Conservation (phyloP, 441 rosid species). For the Jatropha multifida region DNA sequence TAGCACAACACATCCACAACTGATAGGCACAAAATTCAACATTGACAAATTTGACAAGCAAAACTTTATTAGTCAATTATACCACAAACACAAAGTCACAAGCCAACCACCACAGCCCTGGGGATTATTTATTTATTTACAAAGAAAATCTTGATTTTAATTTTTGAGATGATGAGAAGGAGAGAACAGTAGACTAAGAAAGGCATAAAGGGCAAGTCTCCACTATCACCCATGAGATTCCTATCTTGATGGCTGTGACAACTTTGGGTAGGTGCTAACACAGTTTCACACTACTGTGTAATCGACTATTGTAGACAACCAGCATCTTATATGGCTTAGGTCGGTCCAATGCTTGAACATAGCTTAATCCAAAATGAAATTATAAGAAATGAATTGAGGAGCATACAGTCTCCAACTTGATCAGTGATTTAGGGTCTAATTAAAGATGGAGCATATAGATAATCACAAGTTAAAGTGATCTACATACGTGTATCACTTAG, state of each 20-base stretch:
- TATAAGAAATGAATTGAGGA: no score
- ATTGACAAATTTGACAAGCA: slow-evolving; percentile 8
- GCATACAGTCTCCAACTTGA: background rate
- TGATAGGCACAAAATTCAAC: slow-evolving; percentile 11
- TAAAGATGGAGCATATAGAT: background rate
- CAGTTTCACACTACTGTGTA: background rate
- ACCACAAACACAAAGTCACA: background rate
- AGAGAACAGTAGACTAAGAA: slow-evolving; percentile 39
- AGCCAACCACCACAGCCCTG: background rate
- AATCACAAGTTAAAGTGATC: background rate
- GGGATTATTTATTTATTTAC: background rate
- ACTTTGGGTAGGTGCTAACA: background rate
- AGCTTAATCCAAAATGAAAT: background rate
- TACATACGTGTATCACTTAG: background rate
- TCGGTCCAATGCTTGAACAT: slow-evolving; percentile 2
- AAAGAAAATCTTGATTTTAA: background rate
- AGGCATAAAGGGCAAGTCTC: slow-evolving; percentile 57
- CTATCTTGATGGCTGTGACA: slow-evolving; percentile 32
- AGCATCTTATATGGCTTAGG: slow-evolving; percentile 27
- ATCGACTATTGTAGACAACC: slow-evolving; percentile 12
- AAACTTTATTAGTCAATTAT: background rate
- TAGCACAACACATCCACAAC: background rate
- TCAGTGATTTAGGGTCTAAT: background rate
- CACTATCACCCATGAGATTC: slow-evolving; percentile 52
- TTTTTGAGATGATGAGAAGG: slow-evolving; percentile 8